phyloP scores from a whole-genome alignment of 768 basidiomycete species.

The Amanita polypyramis region DNA sequence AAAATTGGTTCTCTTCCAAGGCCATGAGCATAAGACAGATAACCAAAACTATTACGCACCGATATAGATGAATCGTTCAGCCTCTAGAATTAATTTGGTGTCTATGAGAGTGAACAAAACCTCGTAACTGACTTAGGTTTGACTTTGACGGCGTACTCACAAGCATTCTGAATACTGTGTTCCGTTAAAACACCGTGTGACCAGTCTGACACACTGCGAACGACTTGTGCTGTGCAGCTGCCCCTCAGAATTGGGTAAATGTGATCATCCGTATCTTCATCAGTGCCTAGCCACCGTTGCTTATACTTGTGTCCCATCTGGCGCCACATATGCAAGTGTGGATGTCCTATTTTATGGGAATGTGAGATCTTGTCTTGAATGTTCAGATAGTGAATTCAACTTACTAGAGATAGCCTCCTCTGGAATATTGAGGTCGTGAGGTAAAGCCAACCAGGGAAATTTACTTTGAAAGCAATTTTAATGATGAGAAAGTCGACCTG shows the following conservation, averaged over 20 bases:
- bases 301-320: constrained; percentile 47
- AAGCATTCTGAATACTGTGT: constrained; percentile 88
- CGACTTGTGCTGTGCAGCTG: constrained; percentile 64
- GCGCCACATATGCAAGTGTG: constrained; percentile 54
- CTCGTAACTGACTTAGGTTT: no score
- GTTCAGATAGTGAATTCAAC: neutral
- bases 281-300: constrained; percentile 41
- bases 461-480: constrained; percentile 24
- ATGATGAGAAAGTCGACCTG: neutral
- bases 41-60: constrained; percentile 35
- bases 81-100: constrained; percentile 69
- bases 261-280: constrained; percentile 25
- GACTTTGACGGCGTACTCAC: no score
- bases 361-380: neutral
- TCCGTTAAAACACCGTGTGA: constrained; percentile 87
- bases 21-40: neutral
- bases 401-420: constrained; percentile 55
- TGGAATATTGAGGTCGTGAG: constrained; percentile 51
- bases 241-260: constrained; percentile 20
- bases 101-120: constrained; percentile 38
- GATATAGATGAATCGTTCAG: constrained; percentile 88
- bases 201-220: constrained; percentile 89
- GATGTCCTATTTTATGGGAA: constrained; percentile 35
- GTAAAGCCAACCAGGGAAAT: constrained; percentile 67
- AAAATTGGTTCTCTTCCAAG: constrained; percentile 71